Base-by-base conservation (phyloP, 305 asterid genomes). In the Solanum aculeatissimum region DNA sequence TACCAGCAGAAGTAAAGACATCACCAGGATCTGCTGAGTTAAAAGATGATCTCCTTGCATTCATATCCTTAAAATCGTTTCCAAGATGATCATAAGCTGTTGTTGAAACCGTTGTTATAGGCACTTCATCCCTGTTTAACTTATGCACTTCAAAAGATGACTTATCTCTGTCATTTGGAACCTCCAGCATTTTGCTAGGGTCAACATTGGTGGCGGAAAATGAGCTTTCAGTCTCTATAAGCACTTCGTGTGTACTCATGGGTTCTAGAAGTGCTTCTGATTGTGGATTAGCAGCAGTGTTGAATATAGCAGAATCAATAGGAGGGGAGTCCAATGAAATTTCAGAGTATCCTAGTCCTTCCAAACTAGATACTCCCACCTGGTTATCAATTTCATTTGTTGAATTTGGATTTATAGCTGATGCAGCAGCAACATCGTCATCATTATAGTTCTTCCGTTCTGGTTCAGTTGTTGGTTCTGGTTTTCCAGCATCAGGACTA, bases 1-100 rank as follows among this genome's bases (percentile, higher is more conserved):
- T 91, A 88, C 97, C 97, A 85, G 93, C 97, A 72, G 94, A 90
- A 84, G 94, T 86, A 90, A 93, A 94, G 85, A 83, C 80, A 66
- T 81, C 87, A 81, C 88, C 97, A 89, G 92, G 90, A 88, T 81
- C 91, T 25, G 83, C 84, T 83, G 91, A 89, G 87, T 87, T 91
- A 69, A 88, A 83, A 78, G 62, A 81, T 84, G 94, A 72, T 89
- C 85, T 85, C 88, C 83, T 85, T 86, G 85, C 89, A 84, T 78
- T 55, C 78, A 72, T 82, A 87, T 89, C 90, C 84, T 86, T 89
- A 86, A 65, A 82, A 63, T 66, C 89, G 54, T 88, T 88, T 74
- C 85, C 92, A 84, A 77, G 91, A 86, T 86, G 87, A 84, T 90
- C 95, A 82, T 89, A 84, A 85, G 88, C 84, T 84, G 89, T 84